A percentile compares a stretch with the other conserved stretches of the same genome.
Conservation (phyloP, 495 filamentous ascomycete genomes). For the Aspergillus nidulans region DNA sequence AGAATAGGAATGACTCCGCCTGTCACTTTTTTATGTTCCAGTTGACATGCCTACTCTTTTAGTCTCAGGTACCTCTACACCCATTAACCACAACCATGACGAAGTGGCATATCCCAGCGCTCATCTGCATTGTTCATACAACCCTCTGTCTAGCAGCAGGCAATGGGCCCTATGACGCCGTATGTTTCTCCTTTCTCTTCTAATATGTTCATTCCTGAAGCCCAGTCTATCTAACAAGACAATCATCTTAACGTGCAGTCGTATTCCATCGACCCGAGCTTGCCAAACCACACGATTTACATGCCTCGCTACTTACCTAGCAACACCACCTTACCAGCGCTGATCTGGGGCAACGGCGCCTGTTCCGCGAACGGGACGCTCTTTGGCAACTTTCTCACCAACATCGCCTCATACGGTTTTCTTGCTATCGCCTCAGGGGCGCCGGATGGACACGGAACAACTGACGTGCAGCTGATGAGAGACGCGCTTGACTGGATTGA, state of each 20-base stretch:
- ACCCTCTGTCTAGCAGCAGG: neutral
- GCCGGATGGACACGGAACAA: neutral
- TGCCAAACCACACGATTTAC: constrained; percentile 7
- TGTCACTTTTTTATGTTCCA: too few relatives aligned
- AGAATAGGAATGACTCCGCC: too few relatives aligned
- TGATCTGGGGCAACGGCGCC: constrained; percentile 9
- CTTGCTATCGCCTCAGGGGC: constrained; percentile 4
- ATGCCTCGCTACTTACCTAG: neutral
- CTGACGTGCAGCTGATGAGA: neutral
- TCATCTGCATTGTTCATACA: neutral
- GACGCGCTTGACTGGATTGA: constrained; percentile 4
- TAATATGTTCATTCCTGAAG: neutral
- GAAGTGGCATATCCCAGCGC: neutral
- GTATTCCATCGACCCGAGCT: neutral
- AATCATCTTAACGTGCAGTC: neutral
- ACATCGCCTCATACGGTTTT: constrained; percentile 9
- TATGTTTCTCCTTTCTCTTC: neutral
- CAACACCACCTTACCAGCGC: neutral
- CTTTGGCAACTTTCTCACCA: constrained; percentile 4
- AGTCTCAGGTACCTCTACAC: neutral
- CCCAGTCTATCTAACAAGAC: neutral
- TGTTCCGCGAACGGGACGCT: constrained; percentile 5
- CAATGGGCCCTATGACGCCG: constrained; percentile 1
- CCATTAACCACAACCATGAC: neutral
- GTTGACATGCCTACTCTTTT: too few relatives aligned